Evolutionary conservation across 2,329 filamentous ascomycete genomes (phyloP).

Genomic region (Colletotrichum viniferum): DNA sequence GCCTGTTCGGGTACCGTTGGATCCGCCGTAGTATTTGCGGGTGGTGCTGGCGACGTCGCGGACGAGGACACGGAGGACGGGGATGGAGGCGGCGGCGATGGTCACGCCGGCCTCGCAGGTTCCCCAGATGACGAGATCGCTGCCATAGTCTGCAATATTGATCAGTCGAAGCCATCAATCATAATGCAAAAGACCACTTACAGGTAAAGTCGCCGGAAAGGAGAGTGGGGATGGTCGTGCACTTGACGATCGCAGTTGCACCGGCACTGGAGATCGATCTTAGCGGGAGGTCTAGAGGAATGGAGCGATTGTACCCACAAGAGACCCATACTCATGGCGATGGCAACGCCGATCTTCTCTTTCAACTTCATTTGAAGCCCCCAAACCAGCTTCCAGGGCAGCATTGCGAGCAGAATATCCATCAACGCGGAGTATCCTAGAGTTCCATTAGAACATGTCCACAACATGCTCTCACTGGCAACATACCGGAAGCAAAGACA

Average conservation of each 20-base stretch:
- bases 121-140: conserved; percentile 8
- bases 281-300: not conserved
- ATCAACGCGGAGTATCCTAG: conserved; percentile 6
- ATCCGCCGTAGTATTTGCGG: conserved; percentile 4
- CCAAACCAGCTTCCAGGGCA: conserved; percentile 21
- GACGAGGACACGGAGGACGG: conserved; percentile 19
- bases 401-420: conserved; percentile 14
- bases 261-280: conserved; percentile 16
- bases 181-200: not conserved
- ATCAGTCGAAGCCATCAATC: conserved; percentile 24
- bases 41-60: conserved; percentile 5
- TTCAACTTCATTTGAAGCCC: conserved; percentile 13
- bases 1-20: not conserved
- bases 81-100: conserved; percentile 16
- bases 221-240: conserved; percentile 8
- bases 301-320: not conserved
- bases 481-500: conserved; percentile 16
- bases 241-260: conserved; percentile 22
- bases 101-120: conserved; percentile 2
- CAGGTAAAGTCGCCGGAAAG: conserved; percentile 13
- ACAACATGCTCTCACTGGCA: not conserved
- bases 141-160: conserved; percentile 1
- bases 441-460: not conserved
- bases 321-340: conserved; percentile 21
- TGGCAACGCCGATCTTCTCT: conserved; percentile 18